Conservation (phyloP, 331 rosid genomes). For the Cydonia oblonga region DNA sequence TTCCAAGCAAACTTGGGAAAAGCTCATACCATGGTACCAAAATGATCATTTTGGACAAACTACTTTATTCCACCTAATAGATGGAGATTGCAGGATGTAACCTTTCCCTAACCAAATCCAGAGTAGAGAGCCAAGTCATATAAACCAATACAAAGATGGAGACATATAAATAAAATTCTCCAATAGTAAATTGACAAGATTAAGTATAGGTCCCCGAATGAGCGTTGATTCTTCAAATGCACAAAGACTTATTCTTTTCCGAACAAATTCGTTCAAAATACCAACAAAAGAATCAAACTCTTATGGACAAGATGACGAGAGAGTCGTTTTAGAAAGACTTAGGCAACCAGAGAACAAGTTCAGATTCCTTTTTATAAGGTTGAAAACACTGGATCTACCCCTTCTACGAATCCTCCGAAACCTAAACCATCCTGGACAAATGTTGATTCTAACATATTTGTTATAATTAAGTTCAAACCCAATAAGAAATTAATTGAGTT, state of each 20-base stretch:
- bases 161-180: background rate
- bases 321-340: background rate
- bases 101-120: background rate
- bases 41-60: too few relatives aligned
- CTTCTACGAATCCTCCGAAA: too few relatives aligned
- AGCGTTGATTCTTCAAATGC: background rate
- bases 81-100: background rate
- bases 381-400: too few relatives aligned
- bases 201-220: background rate
- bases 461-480: too few relatives aligned
- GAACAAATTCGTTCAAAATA: too few relatives aligned
- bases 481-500: background rate
- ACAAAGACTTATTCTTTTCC: background rate
- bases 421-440: too few relatives aligned
- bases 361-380: too few relatives aligned
- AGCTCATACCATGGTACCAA: too few relatives aligned
- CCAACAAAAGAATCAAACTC: background rate
- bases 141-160: background rate
- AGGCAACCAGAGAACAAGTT: background rate
- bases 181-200: background rate
- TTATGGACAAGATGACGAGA: background rate
- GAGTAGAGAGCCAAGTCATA: background rate
- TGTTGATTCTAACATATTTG: too few relatives aligned
- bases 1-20: too few relatives aligned
- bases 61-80: too few relatives aligned